Conservation (phyloP, 148 eudicot species). For the Rhododendron kiyosumense region DNA sequence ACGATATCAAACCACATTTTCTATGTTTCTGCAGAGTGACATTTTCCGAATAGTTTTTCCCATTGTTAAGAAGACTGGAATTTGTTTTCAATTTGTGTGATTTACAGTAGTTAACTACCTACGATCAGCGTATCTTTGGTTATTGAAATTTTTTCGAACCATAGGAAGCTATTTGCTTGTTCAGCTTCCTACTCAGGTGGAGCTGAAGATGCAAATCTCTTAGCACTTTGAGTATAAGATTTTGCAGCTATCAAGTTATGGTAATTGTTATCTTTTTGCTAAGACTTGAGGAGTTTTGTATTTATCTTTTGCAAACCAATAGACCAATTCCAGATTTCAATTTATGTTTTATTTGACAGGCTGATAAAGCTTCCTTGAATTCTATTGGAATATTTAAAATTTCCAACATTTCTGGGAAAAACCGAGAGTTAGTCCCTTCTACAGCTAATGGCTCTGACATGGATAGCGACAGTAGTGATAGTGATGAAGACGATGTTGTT, state of each 20-base stretch:
- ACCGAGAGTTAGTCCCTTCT: conserved; percentile 61
- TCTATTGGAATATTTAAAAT: conserved; percentile 75
- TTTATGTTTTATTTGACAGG: conserved; percentile 39
- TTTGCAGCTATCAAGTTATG: not conserved
- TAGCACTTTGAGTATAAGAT: not conserved
- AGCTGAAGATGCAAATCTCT: not conserved
- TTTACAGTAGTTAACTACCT: not conserved
- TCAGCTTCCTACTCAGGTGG: not conserved
- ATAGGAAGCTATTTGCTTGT: not conserved
- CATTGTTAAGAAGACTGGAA: not conserved
- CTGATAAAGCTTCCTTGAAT: conserved; percentile 63
- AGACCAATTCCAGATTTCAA: not conserved
- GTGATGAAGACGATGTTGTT: conserved; percentile 59
- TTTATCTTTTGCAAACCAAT: not conserved
- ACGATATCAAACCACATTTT: not conserved
- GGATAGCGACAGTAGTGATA: conserved; percentile 68
- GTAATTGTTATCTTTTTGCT: not conserved
- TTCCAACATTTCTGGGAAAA: conserved; percentile 77
- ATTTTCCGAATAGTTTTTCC: not conserved
- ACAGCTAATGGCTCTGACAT: conserved; percentile 52
- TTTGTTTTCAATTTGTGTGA: not conserved
- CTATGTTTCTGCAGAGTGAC: not conserved
- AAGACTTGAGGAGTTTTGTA: not conserved
- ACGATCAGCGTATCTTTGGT: not conserved
- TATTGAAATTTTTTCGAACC: not conserved